Base-by-base conservation (phyloP, 1,139 yeast genomes). In the Schizosaccharomyces versatilis region DNA sequence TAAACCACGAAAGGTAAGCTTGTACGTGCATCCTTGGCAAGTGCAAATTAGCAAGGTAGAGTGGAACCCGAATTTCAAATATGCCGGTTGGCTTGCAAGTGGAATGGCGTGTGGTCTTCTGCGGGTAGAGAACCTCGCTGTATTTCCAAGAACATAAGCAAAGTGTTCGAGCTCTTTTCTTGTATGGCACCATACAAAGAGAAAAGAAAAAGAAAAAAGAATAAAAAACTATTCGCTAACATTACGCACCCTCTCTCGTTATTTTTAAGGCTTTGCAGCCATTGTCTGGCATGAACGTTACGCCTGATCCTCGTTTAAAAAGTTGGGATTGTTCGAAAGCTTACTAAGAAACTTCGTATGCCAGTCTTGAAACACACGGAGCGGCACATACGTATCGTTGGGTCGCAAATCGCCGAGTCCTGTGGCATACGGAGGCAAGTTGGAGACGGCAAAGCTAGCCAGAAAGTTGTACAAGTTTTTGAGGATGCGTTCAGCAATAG, bases 391-490 rank as follows among this genome's bases (percentile, higher is more conserved):
- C 5, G 47, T 54, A 42, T 41, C 52, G 40, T 47, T 42, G 10
- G 57, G 56, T 14, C 52, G 47, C 38, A 55, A 14, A 38, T 44
- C 47, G 7, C 53, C 58, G n/a, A 54, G 36, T n/a, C 49, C 53
- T 9, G 19, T 15, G 17, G 56, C 24, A 12, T 57, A 41, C 7
- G 48, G 51, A 17, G 56, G 56, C 36, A 54, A 52, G 12, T 54
- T 32, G 24, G 49, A 39, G 14, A 84, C 94, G 12, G 86, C 75
- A 64, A 88, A 90, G 32, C 97, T 84, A 1, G 94, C 79, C 58
- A 90, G 69, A 64, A 78, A 90, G 65, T 90, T 88, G 68, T 88
- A 90, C 0, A 96, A 96, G 67, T 90, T 85, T 38, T 81, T 80
- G 36, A 90, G 94, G 57, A 90, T 85, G 64, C 83, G 84, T 60